phyloP scores from a whole-genome alignment of 2,329 filamentous ascomycete species.

The Cadophora sp. region DNA sequence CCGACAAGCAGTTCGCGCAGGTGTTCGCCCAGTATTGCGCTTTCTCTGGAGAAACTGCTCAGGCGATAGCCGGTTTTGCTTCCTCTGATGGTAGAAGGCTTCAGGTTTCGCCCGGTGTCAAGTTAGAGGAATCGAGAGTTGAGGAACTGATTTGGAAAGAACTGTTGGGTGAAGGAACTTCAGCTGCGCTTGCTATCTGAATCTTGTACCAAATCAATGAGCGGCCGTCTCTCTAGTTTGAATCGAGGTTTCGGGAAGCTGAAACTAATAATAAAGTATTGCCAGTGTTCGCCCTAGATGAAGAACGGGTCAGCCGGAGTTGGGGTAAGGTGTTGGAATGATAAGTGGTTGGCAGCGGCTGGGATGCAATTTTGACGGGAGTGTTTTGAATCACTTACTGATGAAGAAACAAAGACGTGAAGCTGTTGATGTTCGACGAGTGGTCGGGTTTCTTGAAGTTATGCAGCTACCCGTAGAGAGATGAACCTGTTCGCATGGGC shows the following conservation, averaged over 20 bases:
- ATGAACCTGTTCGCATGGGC: conserved; percentile 42
- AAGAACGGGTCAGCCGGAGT: conserved; percentile 29
- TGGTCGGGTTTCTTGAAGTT: conserved; percentile 38
- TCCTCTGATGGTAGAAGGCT: conserved; percentile 6
- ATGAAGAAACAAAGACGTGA: conserved; percentile 40
- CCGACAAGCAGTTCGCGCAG: conserved; percentile 3
- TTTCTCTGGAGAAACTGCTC: conserved; percentile 1
- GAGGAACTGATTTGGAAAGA: conserved; percentile 22
- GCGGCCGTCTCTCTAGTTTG: conserved; percentile 34
- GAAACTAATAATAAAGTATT: conserved; percentile 41
- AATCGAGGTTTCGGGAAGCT: conserved; percentile 42
- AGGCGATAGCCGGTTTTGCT: neutral
- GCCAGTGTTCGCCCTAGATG: conserved; percentile 24
- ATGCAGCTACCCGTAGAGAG: conserved; percentile 43
- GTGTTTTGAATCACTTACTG: conserved; percentile 36
- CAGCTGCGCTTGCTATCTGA: conserved; percentile 23
- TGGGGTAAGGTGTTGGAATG: conserved; percentile 22
- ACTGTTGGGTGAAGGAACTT: conserved; percentile 20
- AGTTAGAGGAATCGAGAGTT: conserved; percentile 24
- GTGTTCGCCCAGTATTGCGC: neutral
- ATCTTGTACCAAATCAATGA: conserved; percentile 33
- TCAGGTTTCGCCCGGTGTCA: conserved; percentile 19
- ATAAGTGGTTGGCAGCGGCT: conserved; percentile 23
- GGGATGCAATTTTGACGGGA: conserved; percentile 26
- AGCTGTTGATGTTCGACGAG: conserved; percentile 39